Conservation (phyloP, 108 stramenopile genomes). For the Skeletonema costatum region DNA sequence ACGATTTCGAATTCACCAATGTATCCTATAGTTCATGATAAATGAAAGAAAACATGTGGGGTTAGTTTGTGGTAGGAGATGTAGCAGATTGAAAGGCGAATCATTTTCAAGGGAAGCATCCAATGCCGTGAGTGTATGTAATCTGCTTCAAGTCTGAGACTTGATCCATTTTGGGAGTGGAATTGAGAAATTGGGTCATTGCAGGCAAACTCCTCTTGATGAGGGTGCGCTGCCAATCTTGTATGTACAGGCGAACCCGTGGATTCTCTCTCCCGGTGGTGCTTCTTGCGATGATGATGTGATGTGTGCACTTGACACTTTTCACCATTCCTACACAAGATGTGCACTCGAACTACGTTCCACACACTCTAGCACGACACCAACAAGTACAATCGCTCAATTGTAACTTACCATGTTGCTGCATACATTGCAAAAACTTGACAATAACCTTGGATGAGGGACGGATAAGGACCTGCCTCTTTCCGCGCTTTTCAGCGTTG, state of each 20-base stretch:
- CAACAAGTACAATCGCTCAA: background rate
- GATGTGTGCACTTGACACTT: background rate
- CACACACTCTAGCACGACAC: too few relatives aligned
- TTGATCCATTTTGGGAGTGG: slow-evolving; percentile 9
- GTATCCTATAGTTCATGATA: slow-evolving; percentile 79
- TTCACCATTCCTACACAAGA: background rate
- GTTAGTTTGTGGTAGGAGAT: slow-evolving; percentile 12
- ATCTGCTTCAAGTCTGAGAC: slow-evolving; percentile 21
- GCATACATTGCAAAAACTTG: slow-evolving; percentile 99
- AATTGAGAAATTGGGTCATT: slow-evolving; percentile 15
- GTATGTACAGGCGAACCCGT: background rate
- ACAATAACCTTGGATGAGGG: slow-evolving; percentile 99
- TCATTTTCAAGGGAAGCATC: slow-evolving; percentile 26
- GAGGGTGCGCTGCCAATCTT: slow-evolving; percentile 1
- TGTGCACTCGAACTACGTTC: too few relatives aligned
- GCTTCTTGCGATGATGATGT: background rate
- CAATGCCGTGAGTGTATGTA: slow-evolving; percentile 67
- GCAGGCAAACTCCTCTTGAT: slow-evolving; percentile 7
- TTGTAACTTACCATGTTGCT: slow-evolving; percentile 94
- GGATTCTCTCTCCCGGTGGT: slow-evolving; percentile 3
- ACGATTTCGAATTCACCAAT: slow-evolving; percentile 99
- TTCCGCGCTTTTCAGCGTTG: slow-evolving; percentile 99
- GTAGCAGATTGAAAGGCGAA: slow-evolving; percentile 65
- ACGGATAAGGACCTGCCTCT: slow-evolving; percentile 98
- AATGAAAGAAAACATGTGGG: slow-evolving; percentile 6